Evolutionary conservation across 768 basidiomycete genomes (phyloP).

Genomic region (Russula virescens): DNA sequence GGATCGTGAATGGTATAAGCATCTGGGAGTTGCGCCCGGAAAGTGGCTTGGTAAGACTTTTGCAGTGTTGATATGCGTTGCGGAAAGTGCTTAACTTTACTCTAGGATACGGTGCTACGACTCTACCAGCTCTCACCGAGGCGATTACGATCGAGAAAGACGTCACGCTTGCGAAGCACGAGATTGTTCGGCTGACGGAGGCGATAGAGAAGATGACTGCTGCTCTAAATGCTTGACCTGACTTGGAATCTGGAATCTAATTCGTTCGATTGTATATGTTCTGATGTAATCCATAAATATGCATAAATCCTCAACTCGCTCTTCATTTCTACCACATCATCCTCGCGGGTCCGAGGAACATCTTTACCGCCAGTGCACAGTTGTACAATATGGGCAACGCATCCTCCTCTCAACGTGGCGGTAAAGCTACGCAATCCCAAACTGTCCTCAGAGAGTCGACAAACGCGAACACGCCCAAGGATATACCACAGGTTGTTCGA

Average conservation of each 20-base stretch:
- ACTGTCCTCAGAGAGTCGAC: slow-evolving; percentile 2
- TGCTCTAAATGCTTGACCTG: slow-evolving; percentile 14
- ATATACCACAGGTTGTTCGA: slow-evolving; percentile 14
- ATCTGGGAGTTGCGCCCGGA: slow-evolving; percentile 82
- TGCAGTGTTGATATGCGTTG: neutral
- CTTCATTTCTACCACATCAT: slow-evolving; percentile 11
- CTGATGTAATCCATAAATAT: neutral
- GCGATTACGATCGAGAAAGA: slow-evolving; percentile 67
- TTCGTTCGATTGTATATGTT: neutral
- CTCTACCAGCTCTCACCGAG: slow-evolving; percentile 75
- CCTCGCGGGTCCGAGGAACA: slow-evolving; percentile 21
- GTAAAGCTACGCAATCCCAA: slow-evolving; percentile 8
- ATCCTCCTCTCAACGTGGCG: slow-evolving; percentile 19
- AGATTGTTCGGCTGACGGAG: slow-evolving; percentile 49
- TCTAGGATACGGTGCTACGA: slow-evolving; percentile 78
- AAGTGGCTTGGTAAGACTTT: slow-evolving; percentile 65
- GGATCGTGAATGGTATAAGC: slow-evolving; percentile 80
- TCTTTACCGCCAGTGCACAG: neutral
- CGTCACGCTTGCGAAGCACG: slow-evolving; percentile 51
- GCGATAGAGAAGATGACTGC: slow-evolving; percentile 46
- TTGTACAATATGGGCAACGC: slow-evolving; percentile 17
- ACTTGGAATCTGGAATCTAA: neutral
- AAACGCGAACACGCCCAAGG: slow-evolving; percentile 9
- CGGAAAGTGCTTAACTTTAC: neutral
- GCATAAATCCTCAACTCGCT: neutral